phyloP scores from a whole-genome alignment of 2,329 filamentous ascomycete species.

The Acrodontium crateriforme region DNA sequence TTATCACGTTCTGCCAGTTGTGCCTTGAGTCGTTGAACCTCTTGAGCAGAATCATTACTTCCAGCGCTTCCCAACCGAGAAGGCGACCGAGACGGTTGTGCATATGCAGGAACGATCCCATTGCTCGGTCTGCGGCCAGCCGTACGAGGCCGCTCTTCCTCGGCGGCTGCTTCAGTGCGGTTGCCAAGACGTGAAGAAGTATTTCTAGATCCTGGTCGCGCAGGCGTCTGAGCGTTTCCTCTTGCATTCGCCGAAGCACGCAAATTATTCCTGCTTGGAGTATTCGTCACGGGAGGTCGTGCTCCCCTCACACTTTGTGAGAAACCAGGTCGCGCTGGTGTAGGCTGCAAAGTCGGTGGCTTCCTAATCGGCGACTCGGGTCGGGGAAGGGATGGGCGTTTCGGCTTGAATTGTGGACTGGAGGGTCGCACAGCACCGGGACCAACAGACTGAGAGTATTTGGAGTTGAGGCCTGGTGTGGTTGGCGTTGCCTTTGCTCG shows the following conservation, averaged over 20 bases:
- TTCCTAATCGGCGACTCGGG: slow-evolving; percentile 70
- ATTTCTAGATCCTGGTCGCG: slow-evolving; percentile 34
- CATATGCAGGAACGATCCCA: slow-evolving; percentile 27
- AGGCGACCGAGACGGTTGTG: slow-evolving; percentile 20
- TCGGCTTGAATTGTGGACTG: slow-evolving; percentile 58
- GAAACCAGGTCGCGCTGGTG: slow-evolving; percentile 45
- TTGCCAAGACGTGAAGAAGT: slow-evolving; percentile 33
- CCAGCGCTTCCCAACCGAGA: slow-evolving; percentile 23
- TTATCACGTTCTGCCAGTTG: slow-evolving; percentile 73
- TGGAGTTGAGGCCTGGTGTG: slow-evolving; percentile 33
- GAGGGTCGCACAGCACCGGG: slow-evolving; percentile 52
- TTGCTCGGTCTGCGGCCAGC: slow-evolving; percentile 24
- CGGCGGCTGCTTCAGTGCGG: slow-evolving; percentile 27
- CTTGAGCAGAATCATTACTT: slow-evolving; percentile 40
- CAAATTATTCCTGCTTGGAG: slow-evolving; percentile 16
- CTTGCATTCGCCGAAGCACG: slow-evolving; percentile 40
- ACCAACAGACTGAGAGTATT: slow-evolving; percentile 81
- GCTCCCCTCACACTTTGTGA: slow-evolving; percentile 37
- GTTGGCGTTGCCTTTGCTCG: slow-evolving; percentile 39
- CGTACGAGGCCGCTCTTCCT: slow-evolving; percentile 19
- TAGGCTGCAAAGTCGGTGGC: slow-evolving; percentile 43
- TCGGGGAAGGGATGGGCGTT: slow-evolving; percentile 66
- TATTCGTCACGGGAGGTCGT: slow-evolving; percentile 30
- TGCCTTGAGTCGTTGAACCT: slow-evolving; percentile 56
- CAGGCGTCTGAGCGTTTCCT: slow-evolving; percentile 25